Base-by-base conservation (phyloP, 2,329 filamentous ascomycete species). In the Cordyceps farinosa region DNA sequence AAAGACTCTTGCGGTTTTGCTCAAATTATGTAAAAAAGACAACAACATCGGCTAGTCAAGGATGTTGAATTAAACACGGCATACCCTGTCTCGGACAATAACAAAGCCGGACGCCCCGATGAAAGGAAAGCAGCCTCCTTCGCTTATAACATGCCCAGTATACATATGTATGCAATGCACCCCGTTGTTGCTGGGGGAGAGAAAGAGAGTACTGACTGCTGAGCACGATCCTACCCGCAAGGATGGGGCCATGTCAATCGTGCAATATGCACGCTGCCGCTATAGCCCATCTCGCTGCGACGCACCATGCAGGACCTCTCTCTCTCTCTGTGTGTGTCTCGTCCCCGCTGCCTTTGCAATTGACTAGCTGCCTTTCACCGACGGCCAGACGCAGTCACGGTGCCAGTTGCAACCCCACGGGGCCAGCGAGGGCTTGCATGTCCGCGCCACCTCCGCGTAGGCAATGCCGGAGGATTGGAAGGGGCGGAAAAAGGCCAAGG, bases 361-460 rank as follows among this genome's bases (percentile, higher is more conserved):
- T 22, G 22, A 22, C 22, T 22, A 52, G 50, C 50, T 52, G 22
- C 27, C 36, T 11, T 56, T 29, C n/a, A 30, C n/a, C n/a, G 29
- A 56, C n/a, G 36, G 32, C 4, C 22, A 22, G 38, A 30, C 27
- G 38, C 22, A 45, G 36, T 38, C 53, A 56, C 36, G 13, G 53
- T 56, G 40, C 40, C 53, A 56, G 53, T 45, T 45, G 53, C 53
- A 56, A 56, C 53, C 53, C 53, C 53, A 56, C 45, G 53, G 53
- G 53, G 22, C 22, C 53, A 56, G 40, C 38, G 17, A 34, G 11
- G 32, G 51, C 51, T 27, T 54, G 51, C 51, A 54, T n/a, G 51
- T 22, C 17, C 32, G n/a, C 51, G 51, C 51, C 51, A 54, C 51
- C 51, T 54, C 51, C 51, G 34, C 51, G 51, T 40, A 54, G 51